Evolutionary conservation across 495 filamentous ascomycete species (phyloP).

Genomic region (Penicillium maclennaniae): DNA sequence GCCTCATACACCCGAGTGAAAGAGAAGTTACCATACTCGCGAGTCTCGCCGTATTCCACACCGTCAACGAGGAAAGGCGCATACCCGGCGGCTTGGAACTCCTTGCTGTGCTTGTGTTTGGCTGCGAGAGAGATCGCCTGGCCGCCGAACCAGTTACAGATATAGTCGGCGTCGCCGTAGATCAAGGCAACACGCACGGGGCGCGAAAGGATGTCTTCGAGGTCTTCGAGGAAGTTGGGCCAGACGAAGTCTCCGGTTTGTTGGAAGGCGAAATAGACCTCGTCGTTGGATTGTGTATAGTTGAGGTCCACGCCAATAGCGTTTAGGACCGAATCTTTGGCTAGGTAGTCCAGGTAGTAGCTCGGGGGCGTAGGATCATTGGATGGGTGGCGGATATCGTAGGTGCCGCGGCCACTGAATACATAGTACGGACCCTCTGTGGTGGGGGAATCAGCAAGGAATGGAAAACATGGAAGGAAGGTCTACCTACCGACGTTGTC

Average conservation of each 20-base stretch:
- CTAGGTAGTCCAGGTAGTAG: constrained; percentile 59
- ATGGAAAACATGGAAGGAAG: constrained; percentile 26
- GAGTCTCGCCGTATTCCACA: constrained; percentile 45
- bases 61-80: constrained; percentile 40
- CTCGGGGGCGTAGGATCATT: constrained; percentile 60
- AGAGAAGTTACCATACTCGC: constrained; percentile 54
- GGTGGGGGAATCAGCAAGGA: constrained; percentile 23
- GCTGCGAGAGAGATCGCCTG: constrained; percentile 38
- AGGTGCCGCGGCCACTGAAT: constrained; percentile 45
- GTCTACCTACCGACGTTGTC: constrained; percentile 39
- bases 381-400: constrained; percentile 55
- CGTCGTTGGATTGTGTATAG: constrained; percentile 51
- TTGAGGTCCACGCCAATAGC: constrained; percentile 65
- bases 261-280: constrained; percentile 53
- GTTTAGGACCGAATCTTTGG: constrained; percentile 52
- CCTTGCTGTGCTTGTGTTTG: constrained; percentile 33
- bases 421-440: constrained; percentile 33
- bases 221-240: constrained; percentile 48
- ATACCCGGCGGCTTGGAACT: constrained; percentile 47
- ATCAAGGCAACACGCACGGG: constrained; percentile 63
- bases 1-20: constrained; percentile 57
- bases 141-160: constrained; percentile 50
- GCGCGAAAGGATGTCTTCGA: constrained; percentile 49
- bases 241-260: constrained; percentile 47
- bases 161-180: constrained; percentile 61